These are phyloP conservation scores for Chlorella ohadii DNA, from an alignment of 139 green algal species.

Conservation along the genomic window DNA sequence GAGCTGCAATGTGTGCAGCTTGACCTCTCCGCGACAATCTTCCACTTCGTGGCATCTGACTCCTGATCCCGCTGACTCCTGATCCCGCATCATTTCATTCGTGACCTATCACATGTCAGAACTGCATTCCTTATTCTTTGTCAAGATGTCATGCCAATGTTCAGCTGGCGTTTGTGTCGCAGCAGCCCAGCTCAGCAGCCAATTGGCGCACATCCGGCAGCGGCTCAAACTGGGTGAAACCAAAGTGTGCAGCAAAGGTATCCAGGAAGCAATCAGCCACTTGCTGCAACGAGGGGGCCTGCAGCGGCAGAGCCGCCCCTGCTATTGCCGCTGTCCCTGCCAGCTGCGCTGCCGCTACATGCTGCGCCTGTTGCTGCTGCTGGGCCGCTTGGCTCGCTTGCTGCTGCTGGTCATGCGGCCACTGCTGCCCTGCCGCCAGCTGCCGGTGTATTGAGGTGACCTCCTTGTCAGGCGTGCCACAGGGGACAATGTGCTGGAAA, in stretches of 20 bases:
- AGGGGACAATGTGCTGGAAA: constrained; percentile 87
- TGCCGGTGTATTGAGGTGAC: constrained; percentile 54
- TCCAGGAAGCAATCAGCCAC: constrained; percentile 22
- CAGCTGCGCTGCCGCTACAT: neutral
- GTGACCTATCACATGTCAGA: no score
- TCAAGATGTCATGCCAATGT: no score
- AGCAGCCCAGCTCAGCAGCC: constrained; percentile 1
- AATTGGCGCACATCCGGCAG: constrained; percentile 19
- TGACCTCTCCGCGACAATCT: no score
- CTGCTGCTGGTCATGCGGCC: neutral
- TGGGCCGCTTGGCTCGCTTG: neutral
- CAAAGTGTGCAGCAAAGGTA: constrained; percentile 19
- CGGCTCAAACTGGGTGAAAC: neutral
- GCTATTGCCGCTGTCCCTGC: neutral
- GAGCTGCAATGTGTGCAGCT: no score
- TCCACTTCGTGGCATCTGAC: no score
- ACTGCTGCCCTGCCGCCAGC: constrained; percentile 3
- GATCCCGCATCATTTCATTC: no score
- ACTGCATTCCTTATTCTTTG: no score
- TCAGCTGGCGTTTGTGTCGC: no score
- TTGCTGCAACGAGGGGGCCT: neutral
- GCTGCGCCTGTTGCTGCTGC: neutral
- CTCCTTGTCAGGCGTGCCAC: constrained; percentile 61
- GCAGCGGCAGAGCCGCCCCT: neutral
- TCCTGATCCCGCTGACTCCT: no score